A percentile compares a stretch with the other conserved stretches of the same genome.
phyloP scores from a whole-genome alignment of 2,329 filamentous ascomycete species.

The Davidsoniella eucalypti region DNA sequence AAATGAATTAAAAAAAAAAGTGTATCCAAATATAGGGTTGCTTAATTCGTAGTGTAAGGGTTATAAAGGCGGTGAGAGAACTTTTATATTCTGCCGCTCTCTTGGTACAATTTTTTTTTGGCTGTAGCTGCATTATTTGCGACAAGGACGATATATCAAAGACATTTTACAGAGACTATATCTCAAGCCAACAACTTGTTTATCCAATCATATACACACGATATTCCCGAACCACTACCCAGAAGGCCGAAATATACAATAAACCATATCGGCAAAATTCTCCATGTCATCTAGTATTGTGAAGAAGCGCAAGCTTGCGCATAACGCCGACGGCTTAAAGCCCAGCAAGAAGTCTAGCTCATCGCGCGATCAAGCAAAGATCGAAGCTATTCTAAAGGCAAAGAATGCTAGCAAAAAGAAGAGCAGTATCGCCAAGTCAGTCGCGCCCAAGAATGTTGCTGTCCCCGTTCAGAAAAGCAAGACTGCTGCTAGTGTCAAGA shows the following conservation, averaged over 20 bases:
- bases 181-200: not conserved
- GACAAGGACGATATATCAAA: too few relatives aligned
- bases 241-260: not conserved
- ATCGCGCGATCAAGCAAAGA: slow-evolving; percentile 8
- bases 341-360: slow-evolving; percentile 2
- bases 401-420: slow-evolving; percentile 6
- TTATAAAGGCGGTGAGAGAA: too few relatives aligned
- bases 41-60: too few relatives aligned
- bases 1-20: too few relatives aligned
- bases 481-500: not conserved
- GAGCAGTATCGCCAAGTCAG: not conserved
- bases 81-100: too few relatives aligned
- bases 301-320: slow-evolving; percentile 12
- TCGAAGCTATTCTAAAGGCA: slow-evolving; percentile 4
- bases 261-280: not conserved
- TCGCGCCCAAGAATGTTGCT: not conserved
- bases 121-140: too few relatives aligned
- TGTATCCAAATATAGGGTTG: too few relatives aligned
- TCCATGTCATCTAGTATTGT: slow-evolving; percentile 1
- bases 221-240: too few relatives aligned
- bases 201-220: not conserved
- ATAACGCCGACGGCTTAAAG: slow-evolving; percentile 6
- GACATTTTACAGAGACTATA: too few relatives aligned
- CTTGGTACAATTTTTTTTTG: too few relatives aligned
- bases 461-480: not conserved